Percentiles rank a stretch among this genome's conserved stretches.
These are phyloP conservation scores for Gossypium bickii DNA, from an alignment of 345 rosid genomes.

Conservation along the genomic window DNA sequence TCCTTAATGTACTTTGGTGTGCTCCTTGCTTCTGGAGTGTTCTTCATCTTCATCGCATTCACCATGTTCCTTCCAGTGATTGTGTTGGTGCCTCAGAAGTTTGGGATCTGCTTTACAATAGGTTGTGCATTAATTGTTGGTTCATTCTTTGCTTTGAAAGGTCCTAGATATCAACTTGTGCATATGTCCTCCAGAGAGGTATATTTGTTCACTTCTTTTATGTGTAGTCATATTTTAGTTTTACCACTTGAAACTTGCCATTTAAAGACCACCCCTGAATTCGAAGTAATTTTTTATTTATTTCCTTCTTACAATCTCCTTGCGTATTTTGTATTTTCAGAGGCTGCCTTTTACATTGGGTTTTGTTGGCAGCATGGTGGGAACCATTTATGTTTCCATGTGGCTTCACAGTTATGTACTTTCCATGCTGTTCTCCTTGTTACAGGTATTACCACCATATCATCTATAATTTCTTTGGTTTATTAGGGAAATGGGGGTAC, in stretches of 20 bases:
- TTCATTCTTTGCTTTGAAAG: conserved; percentile 65
- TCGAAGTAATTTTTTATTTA: not conserved
- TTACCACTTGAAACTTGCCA: not conserved
- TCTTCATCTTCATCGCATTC: conserved; percentile 55
- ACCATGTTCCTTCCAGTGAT: conserved; percentile 73
- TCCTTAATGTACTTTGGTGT: conserved; percentile 51
- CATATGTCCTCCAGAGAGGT: conserved; percentile 71
- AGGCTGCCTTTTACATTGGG: conserved; percentile 60
- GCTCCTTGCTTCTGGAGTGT: conserved; percentile 55
- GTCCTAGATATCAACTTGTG: conserved; percentile 51
- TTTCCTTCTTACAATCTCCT: too few relatives aligned
- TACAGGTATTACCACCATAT: conserved; percentile 46
- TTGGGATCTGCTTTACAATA: conserved; percentile 61
- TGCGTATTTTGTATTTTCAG: conserved; percentile 28
- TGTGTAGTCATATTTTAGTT: not conserved
- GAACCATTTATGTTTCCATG: conserved; percentile 65
- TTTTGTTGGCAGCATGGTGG: conserved; percentile 53
- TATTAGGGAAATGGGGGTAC: not conserved
- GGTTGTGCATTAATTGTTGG: conserved; percentile 54
- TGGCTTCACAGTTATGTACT: conserved; percentile 67
- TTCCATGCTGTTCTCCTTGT: conserved; percentile 56
- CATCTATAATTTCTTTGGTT: not conserved
- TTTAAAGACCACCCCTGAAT: not conserved
- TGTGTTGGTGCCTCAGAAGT: conserved; percentile 70
- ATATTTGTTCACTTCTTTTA: not conserved